These are phyloP conservation scores for Raphanus raphanistrum DNA, from an alignment of 345 rosid species.

Conservation along the genomic window DNA sequence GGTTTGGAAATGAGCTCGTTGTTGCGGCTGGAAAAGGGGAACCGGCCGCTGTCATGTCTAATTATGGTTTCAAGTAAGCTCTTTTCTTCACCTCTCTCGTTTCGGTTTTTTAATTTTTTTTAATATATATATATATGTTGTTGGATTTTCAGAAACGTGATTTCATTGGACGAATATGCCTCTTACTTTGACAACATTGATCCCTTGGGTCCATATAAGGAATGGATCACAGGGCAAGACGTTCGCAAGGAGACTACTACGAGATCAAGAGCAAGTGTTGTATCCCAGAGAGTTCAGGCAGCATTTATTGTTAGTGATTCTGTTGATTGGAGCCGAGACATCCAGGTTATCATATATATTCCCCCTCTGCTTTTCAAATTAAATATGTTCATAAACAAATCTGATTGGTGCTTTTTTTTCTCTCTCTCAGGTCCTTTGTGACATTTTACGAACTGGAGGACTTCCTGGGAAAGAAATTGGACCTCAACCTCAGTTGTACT, in stretches of 20 bases:
- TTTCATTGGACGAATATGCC: conserved; percentile 78
- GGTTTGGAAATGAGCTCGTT: conserved; percentile 67
- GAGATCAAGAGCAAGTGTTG: conserved; percentile 29
- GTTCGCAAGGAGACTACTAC: conserved; percentile 29
- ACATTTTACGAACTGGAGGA: conserved; percentile 83
- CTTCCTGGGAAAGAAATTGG: conserved; percentile 71
- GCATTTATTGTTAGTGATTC: conserved; percentile 87
- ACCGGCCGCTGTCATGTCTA: conserved; percentile 83
- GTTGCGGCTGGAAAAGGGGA: conserved; percentile 93
- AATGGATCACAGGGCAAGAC: conserved; percentile 46
- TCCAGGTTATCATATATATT: conserved; percentile 54
- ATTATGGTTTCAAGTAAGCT: conserved; percentile 79
- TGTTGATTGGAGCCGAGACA: conserved; percentile 91
- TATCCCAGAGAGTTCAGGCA: conserved; percentile 68
- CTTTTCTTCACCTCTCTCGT: not conserved
- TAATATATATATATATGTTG: no score
- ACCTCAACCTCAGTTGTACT: conserved; percentile 63
- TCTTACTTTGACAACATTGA: conserved; percentile 76
- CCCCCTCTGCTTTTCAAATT: not conserved
- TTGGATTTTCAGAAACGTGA: conserved; percentile 63
- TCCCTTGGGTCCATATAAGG: conserved; percentile 74
- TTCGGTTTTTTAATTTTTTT: no score
- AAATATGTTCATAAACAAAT: not conserved
- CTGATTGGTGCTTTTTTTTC: not conserved
- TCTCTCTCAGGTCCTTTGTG: conserved; percentile 71